phyloP scores from a whole-genome alignment of 345 rosid genomes.

The Eucalyptus curtisii region DNA sequence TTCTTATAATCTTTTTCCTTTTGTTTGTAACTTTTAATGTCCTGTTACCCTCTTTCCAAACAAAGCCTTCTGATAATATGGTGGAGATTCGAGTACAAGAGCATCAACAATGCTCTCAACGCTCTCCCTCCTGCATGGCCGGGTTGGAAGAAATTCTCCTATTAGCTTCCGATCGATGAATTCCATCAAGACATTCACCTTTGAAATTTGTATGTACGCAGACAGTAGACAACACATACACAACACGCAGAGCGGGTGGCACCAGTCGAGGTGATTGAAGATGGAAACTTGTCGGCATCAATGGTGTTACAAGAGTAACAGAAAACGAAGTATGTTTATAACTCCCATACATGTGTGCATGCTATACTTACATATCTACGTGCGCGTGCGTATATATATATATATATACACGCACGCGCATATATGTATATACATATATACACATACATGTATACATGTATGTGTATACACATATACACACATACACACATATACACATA shows the following conservation, averaged over 20 bases:
- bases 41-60: not conserved
- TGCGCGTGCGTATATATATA: not conserved
- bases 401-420: too few species aligned
- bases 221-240: not conserved
- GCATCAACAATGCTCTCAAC: not conserved
- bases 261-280: not conserved
- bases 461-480: too few species aligned
- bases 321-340: not conserved
- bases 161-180: not conserved
- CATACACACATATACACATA: too few species aligned
- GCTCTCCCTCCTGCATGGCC: not conserved
- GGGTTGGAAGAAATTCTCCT: not conserved
- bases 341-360: not conserved
- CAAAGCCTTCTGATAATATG: not conserved
- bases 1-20: not conserved
- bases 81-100: not conserved
- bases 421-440: too few species aligned
- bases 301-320: not conserved
- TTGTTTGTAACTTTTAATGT: too few species aligned
- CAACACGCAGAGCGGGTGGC: not conserved
- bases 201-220: not conserved
- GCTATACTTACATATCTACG: not conserved
- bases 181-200: not conserved
- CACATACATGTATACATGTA: too few species aligned
- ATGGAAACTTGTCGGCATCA: not conserved